Evolutionary conservation across 2,329 filamentous ascomycete species (phyloP).

Genomic region (Neospermospora avenae): DNA sequence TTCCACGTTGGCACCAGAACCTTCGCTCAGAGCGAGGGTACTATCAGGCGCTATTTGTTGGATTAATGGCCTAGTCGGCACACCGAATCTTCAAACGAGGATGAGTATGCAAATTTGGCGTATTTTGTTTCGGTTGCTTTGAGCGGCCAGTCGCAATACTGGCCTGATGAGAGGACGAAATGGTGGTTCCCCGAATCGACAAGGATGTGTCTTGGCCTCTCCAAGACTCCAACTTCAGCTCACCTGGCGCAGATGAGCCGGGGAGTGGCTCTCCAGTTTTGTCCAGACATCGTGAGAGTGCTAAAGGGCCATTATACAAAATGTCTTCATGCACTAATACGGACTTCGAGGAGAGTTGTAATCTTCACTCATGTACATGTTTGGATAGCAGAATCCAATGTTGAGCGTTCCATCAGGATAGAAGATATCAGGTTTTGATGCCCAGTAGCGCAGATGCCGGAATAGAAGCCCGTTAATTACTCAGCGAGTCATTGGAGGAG

Average conservation of each 20-base stretch:
- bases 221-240: conserved; percentile 13
- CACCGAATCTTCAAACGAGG: conserved; percentile 45
- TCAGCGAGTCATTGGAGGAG: conserved; percentile 37
- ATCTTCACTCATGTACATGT: conserved; percentile 54
- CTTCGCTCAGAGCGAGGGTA: conserved; percentile 24
- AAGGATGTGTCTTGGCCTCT: conserved; percentile 43
- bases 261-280: conserved; percentile 38
- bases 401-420: conserved; percentile 47
- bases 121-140: conserved; percentile 45
- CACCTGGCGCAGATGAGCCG: not conserved
- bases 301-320: conserved; percentile 41
- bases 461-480: conserved; percentile 47
- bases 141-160: conserved; percentile 39
- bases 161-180: conserved; percentile 42
- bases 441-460: conserved; percentile 51
- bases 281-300: conserved; percentile 45
- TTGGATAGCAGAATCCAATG: conserved; percentile 42
- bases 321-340: conserved; percentile 52
- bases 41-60: conserved; percentile 34
- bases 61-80: conserved; percentile 39
- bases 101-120: conserved; percentile 48
- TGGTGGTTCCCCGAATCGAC: conserved; percentile 42
- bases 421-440: conserved; percentile 42
- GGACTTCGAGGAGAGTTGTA: conserved; percentile 56
- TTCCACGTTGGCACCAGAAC: conserved; percentile 29